Evolutionary conservation across 306 rosid species (phyloP), one percentile per base, ranked within the genome.

Genomic region (Vigna hirtella): DNA sequence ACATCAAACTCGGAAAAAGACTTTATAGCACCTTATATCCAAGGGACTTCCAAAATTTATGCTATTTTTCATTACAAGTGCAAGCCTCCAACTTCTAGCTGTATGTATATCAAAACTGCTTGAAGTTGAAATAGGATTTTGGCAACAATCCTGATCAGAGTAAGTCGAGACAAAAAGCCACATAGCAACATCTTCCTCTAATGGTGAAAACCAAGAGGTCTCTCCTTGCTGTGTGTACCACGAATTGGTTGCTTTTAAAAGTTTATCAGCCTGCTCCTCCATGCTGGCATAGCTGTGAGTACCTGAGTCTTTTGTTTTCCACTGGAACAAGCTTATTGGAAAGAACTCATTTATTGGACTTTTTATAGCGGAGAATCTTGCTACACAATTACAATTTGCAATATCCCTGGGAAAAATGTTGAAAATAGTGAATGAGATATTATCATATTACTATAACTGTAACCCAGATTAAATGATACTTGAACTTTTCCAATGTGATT

Each of bases 151-250:
- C 52, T 70, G 63, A 74, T 87, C 87, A 30, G 93, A 79, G 50
- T 72, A 18, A 56, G 87, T 83, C 4, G 89, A 92, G 77, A 91
- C 91, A 82, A 94, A 87, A 80, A 92, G 87, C 87, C 93, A 94
- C 73, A 90, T 85, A 43, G 97, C 96, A 52, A 83, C 51, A 70
- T 94, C 86, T 65, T 77, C 82, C 57, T 84, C 82, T 18, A 82
- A 61, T 20, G 85, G 84, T 63, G 48, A 79, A 75, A 80, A 30
- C 22, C 80, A 75, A 77, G 40, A 61, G 22, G 77, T 69, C 49
- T 78, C 89, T 45, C 73, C 62, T 69, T 73, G 75, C 74, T 84
- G 82, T 13, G 83, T 78, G 83, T 78, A 79, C 84, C 81, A 77
- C 81, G 66, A 75, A 43, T 84, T 80, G 56, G 91, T 81, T 69